phyloP scores from a whole-genome alignment of 1,284 basidiomycete genomes.

The Fomitopsis schrenkii region DNA sequence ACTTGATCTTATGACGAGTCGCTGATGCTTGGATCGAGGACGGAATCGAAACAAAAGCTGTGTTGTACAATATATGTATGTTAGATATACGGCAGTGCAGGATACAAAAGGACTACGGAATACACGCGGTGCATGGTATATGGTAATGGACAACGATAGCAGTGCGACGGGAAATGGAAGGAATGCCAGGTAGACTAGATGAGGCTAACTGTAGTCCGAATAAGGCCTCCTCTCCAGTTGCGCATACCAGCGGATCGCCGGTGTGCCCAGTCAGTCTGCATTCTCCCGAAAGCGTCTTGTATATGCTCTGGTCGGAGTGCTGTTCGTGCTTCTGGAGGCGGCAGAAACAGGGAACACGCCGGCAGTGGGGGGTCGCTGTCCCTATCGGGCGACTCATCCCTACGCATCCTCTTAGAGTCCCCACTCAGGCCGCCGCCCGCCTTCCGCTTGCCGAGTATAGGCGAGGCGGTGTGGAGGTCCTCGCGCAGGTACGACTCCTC shows the following conservation, averaged over 20 bases:
- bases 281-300: slow-evolving; percentile 83
- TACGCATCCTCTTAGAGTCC: slow-evolving; percentile 58
- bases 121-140: neutral
- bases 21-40: neutral
- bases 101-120: slow-evolving; percentile 2
- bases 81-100: slow-evolving; percentile 6
- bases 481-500: slow-evolving; percentile 71
- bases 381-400: slow-evolving; percentile 56
- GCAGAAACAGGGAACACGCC: slow-evolving; percentile 70
- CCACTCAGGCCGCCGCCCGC: slow-evolving; percentile 32
- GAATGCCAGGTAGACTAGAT: slow-evolving; percentile 41
- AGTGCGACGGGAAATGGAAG: neutral
- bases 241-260: slow-evolving; percentile 79
- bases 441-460: slow-evolving; percentile 70
- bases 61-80: slow-evolving; percentile 7
- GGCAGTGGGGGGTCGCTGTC: slow-evolving; percentile 57
- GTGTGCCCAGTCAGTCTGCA: slow-evolving; percentile 82
- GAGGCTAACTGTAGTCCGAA: slow-evolving; percentile 75
- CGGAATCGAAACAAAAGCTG: slow-evolving; percentile 6
- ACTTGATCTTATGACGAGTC: neutral
- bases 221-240: slow-evolving; percentile 82
- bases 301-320: slow-evolving; percentile 81
- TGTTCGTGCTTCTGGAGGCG: slow-evolving; percentile 75
- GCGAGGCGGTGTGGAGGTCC: slow-evolving; percentile 49
- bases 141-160: neutral